A percentile compares a stretch with the other conserved stretches of the same genome.
Evolutionary conservation across 2,329 filamentous ascomycete genomes (phyloP).

Genomic region (Colletotrichum magnum): DNA sequence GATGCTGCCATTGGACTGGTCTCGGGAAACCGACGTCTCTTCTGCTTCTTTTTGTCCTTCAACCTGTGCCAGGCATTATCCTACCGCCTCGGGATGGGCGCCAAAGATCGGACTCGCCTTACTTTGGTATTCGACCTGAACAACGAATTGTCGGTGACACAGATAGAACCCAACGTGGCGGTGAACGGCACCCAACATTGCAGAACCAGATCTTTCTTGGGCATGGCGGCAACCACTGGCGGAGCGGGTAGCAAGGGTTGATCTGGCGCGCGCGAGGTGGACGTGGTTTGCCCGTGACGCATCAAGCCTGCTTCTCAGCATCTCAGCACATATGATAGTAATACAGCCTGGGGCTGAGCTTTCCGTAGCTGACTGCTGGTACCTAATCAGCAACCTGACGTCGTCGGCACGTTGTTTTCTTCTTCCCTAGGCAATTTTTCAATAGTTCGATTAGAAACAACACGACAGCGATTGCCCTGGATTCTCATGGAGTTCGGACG

Average conservation of each 20-base stretch:
- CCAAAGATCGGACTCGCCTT: constrained; percentile 20
- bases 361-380: constrained; percentile 1
- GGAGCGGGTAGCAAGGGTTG: constrained; percentile 41
- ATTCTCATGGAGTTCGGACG: constrained; percentile 28
- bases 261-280: constrained; percentile 32
- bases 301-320: constrained; percentile 21
- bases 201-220: constrained; percentile 40
- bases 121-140: constrained; percentile 16
- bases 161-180: constrained; percentile 41
- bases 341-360: constrained; percentile 9
- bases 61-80: constrained; percentile 3
- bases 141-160: constrained; percentile 42
- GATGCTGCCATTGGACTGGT: constrained; percentile 3
- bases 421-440: neutral
- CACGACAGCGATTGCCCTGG: neutral
- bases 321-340: constrained; percentile 3
- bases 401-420: neutral
- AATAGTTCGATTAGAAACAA: neutral
- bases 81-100: constrained; percentile 19
- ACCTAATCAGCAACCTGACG: neutral
- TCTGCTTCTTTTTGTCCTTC: constrained; percentile 1
- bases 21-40: constrained; percentile 6
- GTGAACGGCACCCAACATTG: constrained; percentile 40
- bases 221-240: constrained; percentile 31
- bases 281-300: constrained; percentile 30